phyloP scores from a whole-genome alignment of 352 stramenopile genomes.

The Blastocystis sp. region DNA sequence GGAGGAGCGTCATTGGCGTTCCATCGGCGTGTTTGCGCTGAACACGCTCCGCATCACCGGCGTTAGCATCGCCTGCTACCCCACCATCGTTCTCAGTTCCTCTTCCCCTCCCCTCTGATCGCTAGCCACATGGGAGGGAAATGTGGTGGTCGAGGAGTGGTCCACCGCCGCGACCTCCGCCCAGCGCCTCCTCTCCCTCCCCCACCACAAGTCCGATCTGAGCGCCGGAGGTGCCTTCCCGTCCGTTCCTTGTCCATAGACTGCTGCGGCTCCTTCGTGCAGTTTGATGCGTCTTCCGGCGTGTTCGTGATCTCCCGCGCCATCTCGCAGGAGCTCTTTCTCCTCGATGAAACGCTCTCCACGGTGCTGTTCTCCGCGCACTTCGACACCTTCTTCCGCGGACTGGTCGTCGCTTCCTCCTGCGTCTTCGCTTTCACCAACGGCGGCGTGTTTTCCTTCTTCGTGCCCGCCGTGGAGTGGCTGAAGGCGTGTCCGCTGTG shows the following conservation, averaged over 20 bases:
- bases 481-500: not conserved
- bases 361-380: not conserved
- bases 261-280: slow-evolving; percentile 27
- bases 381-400: slow-evolving; percentile 35
- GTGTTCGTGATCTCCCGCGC: not conserved
- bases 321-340: slow-evolving; percentile 4
- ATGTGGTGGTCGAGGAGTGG: not conserved
- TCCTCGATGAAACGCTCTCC: not conserved
- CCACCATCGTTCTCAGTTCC: not conserved
- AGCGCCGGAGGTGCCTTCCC: not conserved
- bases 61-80: not conserved
- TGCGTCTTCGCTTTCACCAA: not conserved
- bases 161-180: not conserved
- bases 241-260: not conserved
- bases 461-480: not conserved
- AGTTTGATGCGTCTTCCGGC: not conserved
- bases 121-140: slow-evolving; percentile 34
- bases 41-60: not conserved
- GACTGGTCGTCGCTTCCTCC: not conserved
- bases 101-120: not conserved
- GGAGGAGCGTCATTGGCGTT: not conserved
- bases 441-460: not conserved
- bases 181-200: not conserved
- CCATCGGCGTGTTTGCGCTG: not conserved
- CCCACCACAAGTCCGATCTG: not conserved